Evolutionary conservation across 352 stramenopile genomes (phyloP).

Genomic region (Phytophthora pluvialis): DNA sequence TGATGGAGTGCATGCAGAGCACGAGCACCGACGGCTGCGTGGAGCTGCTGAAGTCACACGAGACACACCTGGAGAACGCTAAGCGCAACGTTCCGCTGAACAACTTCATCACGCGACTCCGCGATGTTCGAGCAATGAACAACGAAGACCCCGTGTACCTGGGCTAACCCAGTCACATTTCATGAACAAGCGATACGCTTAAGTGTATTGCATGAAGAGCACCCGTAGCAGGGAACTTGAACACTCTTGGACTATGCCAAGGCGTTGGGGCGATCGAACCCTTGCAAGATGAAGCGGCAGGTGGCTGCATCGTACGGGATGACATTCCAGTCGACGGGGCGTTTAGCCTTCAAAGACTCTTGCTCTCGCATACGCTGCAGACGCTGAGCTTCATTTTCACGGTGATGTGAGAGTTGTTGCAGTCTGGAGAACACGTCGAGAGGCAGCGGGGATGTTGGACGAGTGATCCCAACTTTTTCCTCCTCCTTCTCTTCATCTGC

Average conservation of each 20-base stretch:
- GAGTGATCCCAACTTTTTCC: neutral
- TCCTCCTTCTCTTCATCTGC: neutral
- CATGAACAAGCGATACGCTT: neutral
- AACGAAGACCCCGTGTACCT: conserved; percentile 42
- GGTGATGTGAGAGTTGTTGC: conserved; percentile 33
- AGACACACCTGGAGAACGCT: conserved; percentile 64
- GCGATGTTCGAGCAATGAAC: conserved; percentile 53
- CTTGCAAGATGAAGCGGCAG: conserved; percentile 55
- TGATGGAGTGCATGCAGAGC: conserved; percentile 74
- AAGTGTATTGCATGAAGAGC: neutral
- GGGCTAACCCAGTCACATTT: conserved; percentile 22
- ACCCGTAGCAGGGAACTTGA: neutral
- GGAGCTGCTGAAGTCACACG: conserved; percentile 70
- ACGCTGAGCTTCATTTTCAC: conserved; percentile 19
- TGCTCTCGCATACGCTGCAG: conserved; percentile 13
- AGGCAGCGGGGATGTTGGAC: conserved; percentile 8
- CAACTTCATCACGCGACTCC: conserved; percentile 57
- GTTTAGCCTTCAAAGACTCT: conserved; percentile 2
- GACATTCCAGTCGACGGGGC: conserved; percentile 42
- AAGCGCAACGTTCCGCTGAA: conserved; percentile 53
- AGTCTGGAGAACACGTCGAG: conserved; percentile 46
- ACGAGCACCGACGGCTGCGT: conserved; percentile 55
- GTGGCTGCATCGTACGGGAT: conserved; percentile 39
- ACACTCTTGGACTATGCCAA: conserved; percentile 1
- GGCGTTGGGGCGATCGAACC: conserved; percentile 42